phyloP scores from a whole-genome alignment of 2,329 filamentous ascomycete genomes.

The Epichloe gansuensis region DNA sequence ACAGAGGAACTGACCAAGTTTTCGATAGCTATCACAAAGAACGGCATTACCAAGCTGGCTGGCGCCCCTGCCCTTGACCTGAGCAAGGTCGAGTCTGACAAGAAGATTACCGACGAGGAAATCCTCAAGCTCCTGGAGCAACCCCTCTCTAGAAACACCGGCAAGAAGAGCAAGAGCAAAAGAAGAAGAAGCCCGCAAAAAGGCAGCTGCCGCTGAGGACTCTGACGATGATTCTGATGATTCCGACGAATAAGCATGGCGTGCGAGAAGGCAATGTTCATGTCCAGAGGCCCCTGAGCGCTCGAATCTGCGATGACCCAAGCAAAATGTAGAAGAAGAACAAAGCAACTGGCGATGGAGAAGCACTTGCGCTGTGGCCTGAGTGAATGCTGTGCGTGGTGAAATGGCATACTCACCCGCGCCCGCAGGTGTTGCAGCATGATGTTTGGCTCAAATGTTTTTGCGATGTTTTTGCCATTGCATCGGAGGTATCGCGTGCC shows the following conservation, averaged over 20 bases:
- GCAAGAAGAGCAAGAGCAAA: conserved; percentile 81
- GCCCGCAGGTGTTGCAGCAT: not conserved
- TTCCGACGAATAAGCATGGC: conserved; percentile 9
- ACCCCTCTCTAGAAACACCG: conserved; percentile 75
- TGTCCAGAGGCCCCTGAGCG: not conserved
- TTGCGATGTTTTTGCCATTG: not conserved
- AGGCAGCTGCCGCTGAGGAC: conserved; percentile 24
- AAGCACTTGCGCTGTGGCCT: not conserved
- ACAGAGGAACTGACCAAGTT: not conserved
- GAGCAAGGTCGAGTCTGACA: conserved; percentile 80
- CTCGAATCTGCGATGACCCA: not conserved
- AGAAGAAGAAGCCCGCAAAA: conserved; percentile 53
- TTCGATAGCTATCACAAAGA: conserved; percentile 74
- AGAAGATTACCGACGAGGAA: conserved; percentile 96
- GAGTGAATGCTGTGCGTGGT: not conserved
- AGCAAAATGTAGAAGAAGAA: not conserved
- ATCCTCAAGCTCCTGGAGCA: conserved; percentile 88
- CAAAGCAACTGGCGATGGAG: not conserved
- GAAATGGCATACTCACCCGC: not conserved
- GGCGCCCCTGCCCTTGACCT: conserved; percentile 65
- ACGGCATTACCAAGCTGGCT: conserved; percentile 79
- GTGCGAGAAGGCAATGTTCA: not conserved
- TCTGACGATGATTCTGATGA: conserved; percentile 25
- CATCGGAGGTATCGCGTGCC: not conserved
- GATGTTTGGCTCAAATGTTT: not conserved